Conservation (phyloP, 2,329 filamentous ascomycete species). For the Ascochyta fabae region DNA sequence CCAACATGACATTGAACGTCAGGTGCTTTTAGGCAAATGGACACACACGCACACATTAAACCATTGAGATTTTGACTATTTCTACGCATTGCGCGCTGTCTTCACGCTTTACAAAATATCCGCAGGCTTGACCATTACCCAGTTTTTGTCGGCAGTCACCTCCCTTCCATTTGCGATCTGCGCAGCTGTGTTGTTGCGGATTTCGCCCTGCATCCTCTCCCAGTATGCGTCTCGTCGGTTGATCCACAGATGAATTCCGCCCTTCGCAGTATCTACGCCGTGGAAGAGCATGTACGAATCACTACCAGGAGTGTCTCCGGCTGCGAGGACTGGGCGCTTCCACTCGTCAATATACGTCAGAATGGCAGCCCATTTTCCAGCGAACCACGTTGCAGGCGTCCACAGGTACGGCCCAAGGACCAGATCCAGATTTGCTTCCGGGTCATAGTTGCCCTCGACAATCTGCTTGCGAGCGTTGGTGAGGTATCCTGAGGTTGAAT, state of each 20-base stretch:
- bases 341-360: constrained; percentile 41
- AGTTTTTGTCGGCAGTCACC: constrained; percentile 41
- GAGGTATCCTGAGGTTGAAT: constrained; percentile 33
- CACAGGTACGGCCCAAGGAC: constrained; percentile 37
- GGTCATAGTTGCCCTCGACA: constrained; percentile 31
- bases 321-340: constrained; percentile 39
- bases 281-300: constrained; percentile 44
- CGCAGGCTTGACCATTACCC: constrained; percentile 37
- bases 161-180: constrained; percentile 37
- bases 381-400: constrained; percentile 42
- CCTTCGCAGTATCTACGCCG: constrained; percentile 36
- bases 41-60: not conserved
- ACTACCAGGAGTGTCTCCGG: constrained; percentile 39
- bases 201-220: constrained; percentile 30
- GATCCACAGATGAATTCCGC: constrained; percentile 40
- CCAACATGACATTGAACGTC: no score
- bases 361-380: constrained; percentile 41
- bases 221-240: constrained; percentile 32
- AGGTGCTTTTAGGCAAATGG: no score
- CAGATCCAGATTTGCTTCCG: constrained; percentile 34
- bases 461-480: constrained; percentile 40
- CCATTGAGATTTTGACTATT: not conserved
- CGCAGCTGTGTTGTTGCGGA: constrained; percentile 29
- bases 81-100: not conserved
- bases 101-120: constrained; percentile 31